Base-by-base conservation (phyloP, 345 rosid genomes). In the Gossypium turneri region DNA sequence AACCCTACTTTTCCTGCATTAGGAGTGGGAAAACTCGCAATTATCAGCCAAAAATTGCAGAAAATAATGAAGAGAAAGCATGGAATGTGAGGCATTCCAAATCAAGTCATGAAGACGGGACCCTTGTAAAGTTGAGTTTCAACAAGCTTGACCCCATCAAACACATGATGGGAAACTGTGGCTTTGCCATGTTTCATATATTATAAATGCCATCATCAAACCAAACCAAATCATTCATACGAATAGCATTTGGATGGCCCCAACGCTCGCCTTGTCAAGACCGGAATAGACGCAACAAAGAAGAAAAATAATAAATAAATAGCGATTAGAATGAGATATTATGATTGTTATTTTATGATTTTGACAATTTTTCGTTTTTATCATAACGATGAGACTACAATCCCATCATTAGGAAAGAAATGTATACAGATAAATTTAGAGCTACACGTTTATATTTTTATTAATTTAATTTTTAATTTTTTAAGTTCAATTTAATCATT, bases 221-320 rank as follows among this genome's bases (percentile, higher is more conserved):
- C 29, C 5, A 61, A 73, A 47, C 60, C n/a, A 60, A 62, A 25
- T 9, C 29, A 47, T 10, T 16, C 25, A 56, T 44, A 22, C 2
- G 56, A 73, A 8, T 8, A 47, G 62, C 55, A 47, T 60, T 60
- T 45, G n/a, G 12, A 60, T 73, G 76, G 68, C 17, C 75, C 75
- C 47, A 25, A 12, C 0, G 17, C 15, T 45, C 22, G 43, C 45
- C 47, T 60, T 64, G 3, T 47, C 50, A 64, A 3, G 68, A 64
- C 50, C 50, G 3, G 12, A 17, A 63, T 0, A 8, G 7, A 34
- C 20, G 38, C 24, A 38, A 1, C 22, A 53, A 53, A 53, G 2
- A 16, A 53, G 9, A 16, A n/a, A 7, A 9, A 19, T 4, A 56
- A 77, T n/a, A 29, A 43, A 19, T 4, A 5, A 41, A 34, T 19